Evolutionary conservation across 345 rosid species (phyloP), one percentile per base, ranked within the genome.

Genomic region (Pugionium dolabratum): DNA sequence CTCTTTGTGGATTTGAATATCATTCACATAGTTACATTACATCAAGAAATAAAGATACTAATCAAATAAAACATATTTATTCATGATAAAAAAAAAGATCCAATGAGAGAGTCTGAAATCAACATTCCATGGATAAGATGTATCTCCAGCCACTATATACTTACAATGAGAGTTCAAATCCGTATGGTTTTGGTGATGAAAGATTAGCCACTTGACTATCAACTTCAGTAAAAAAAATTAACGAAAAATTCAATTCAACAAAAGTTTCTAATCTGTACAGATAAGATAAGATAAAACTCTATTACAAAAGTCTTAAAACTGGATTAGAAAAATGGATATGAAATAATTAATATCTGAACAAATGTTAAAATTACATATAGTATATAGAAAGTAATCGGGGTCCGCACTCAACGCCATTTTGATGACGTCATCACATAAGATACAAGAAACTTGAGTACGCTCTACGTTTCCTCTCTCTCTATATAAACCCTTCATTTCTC

Each of bases 401-500:
- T 29, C 72, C 77, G 37, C 65, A 68, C 76, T 58, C 62, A 68
- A 71, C 2, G 43, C 49, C 74, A 62, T 62, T 49, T 33, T 10
- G 56, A 47, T 78, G 81, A 79, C 77, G 64, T 70, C 77, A 79
- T 79, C 72, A 61, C 35, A 72, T 52, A 65, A 54, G 52, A 75
- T 61, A 69, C 31, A 27, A 25, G 6, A 47, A 75, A 34, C 36
- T 70, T 61, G 77, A 67, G 76, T 74, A 65, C 63, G 54, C 66
- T 28, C 68, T 73, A 76, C 74, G 78, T 56, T 73, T 79, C 69
- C 40, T 67, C 9, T 36, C 33, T 37, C 47, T 59, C 57, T 54
- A 58, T 74, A 55, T 72, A 76, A 74, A 68, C 64, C 59, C 79
- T 18, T 61, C 40, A n/a, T 69, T 41, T 66, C 44, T 2, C 5